Evolutionary conservation across 176 grass and related monocot genomes (phyloP).

Genomic region (Saccharum spontaneum): DNA sequence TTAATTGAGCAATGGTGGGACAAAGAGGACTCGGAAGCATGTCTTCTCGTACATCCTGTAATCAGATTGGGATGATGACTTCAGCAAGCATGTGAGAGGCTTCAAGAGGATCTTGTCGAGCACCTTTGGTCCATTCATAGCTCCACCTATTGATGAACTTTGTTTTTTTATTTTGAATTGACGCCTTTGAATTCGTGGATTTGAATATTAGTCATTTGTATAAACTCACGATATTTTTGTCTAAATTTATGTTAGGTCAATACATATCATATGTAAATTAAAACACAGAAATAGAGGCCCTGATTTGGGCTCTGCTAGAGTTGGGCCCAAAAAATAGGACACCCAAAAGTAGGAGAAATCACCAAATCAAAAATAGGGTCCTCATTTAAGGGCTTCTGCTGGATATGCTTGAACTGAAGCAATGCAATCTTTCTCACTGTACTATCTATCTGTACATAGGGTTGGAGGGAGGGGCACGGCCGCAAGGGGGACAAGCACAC

Average conservation of each 20-base stretch:
- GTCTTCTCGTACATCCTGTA: too few species aligned
- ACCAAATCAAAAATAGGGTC: background rate
- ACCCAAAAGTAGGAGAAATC: background rate
- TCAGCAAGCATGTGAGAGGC: too few species aligned
- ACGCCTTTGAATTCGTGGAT: background rate
- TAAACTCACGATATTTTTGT: background rate
- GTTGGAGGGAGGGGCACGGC: background rate
- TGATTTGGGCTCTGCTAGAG: background rate
- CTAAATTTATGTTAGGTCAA: background rate
- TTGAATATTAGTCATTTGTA: background rate
- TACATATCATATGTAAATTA: background rate
- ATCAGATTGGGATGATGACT: too few species aligned
- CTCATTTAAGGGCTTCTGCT: background rate
- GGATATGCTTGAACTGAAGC: background rate
- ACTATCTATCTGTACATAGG: background rate
- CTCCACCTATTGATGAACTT: background rate
- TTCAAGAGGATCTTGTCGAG: background rate
- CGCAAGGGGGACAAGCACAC: background rate
- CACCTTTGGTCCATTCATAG: background rate
- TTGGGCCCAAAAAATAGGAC: background rate
- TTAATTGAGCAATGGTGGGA: too few species aligned
- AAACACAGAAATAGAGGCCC: background rate
- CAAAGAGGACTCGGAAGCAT: too few species aligned
- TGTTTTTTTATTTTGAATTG: background rate
- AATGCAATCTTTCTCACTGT: background rate